phyloP scores from a whole-genome alignment of 345 rosid species.

The Pistacia integerrima region DNA sequence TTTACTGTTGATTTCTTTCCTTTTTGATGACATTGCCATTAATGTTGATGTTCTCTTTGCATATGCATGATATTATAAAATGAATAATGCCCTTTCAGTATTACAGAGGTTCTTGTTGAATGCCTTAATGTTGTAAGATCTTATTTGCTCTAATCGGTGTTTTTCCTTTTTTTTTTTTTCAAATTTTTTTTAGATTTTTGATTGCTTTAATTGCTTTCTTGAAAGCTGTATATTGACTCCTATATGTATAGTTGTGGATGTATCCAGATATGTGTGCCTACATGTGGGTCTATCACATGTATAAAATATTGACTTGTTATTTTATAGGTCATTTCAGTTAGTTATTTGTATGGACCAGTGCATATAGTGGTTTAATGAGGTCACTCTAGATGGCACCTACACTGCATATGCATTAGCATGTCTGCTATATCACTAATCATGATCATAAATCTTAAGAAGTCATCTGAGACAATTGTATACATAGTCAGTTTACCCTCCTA shows the following conservation, averaged over 20 bases:
- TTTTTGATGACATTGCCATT: neutral
- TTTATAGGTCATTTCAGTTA: neutral
- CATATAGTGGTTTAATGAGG: neutral
- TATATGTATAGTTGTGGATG: neutral
- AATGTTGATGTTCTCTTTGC: neutral
- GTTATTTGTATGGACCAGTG: conserved; percentile 10
- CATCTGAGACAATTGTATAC: neutral
- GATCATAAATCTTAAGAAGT: neutral
- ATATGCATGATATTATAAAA: neutral
- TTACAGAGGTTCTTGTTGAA: neutral
- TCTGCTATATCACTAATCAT: neutral
- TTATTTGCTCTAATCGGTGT: neutral
- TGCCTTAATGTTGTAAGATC: neutral
- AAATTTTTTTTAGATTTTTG: neutral
- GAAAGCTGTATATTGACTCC: too few relatives aligned
- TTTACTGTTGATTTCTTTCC: neutral
- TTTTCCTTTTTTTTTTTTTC: neutral
- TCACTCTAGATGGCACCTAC: neutral
- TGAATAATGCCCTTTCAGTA: neutral
- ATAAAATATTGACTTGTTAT: neutral
- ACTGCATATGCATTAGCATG: neutral
- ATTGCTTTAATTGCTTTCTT: neutral
- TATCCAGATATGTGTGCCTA: neutral
- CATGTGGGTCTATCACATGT: neutral
- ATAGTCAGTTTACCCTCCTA: neutral